Conservation (phyloP, 139 green algal species). For the Trebouxia sp. region DNA sequence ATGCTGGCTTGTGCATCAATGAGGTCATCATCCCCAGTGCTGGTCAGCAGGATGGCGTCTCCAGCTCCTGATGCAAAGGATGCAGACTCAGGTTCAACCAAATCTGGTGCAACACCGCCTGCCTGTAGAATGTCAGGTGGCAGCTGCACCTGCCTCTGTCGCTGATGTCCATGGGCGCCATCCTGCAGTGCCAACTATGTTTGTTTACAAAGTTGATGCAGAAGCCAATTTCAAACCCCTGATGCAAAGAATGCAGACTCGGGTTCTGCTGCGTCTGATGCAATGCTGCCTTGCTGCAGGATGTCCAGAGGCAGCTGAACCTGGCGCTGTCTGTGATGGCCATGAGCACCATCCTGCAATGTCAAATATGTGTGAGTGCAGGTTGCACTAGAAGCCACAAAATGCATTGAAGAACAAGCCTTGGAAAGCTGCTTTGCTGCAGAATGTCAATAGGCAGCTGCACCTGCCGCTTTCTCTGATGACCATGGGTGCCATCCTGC, state of each 20-base stretch:
- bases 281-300: slow-evolving; percentile 1
- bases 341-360: slow-evolving; percentile 7
- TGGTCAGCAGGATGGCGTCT: slow-evolving; percentile 25
- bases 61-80: slow-evolving; percentile 13
- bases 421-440: too few species aligned
- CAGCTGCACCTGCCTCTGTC: slow-evolving; percentile 7
- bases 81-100: neutral
- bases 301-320: slow-evolving; percentile 8
- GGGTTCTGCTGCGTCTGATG: neutral
- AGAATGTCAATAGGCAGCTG: too few species aligned
- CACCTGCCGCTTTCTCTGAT: too few species aligned
- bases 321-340: neutral
- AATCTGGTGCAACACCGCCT: neutral
- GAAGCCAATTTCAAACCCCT: neutral
- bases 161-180: neutral
- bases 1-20: slow-evolving; percentile 15
- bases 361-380: neutral
- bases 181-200: neutral
- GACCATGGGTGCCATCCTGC: too few species aligned
- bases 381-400: too few species aligned
- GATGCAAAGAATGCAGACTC: neutral
- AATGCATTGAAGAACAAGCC: too few species aligned
- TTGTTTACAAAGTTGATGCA: neutral
- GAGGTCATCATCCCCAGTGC: slow-evolving; percentile 24
- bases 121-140: slow-evolving; percentile 11